phyloP scores from a whole-genome alignment of 768 basidiomycete species.

The Amanita inopinata region DNA sequence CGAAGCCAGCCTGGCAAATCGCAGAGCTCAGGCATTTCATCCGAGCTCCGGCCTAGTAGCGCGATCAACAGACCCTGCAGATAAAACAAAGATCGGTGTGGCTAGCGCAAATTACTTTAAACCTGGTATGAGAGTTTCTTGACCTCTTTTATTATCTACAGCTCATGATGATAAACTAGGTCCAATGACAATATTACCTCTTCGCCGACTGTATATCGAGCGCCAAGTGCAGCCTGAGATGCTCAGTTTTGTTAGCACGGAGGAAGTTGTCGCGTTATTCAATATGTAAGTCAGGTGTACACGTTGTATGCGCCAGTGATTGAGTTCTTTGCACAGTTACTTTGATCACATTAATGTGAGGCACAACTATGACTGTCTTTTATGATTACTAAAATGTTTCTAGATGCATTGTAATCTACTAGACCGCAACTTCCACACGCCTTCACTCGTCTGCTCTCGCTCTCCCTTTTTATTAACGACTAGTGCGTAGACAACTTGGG shows the following conservation, averaged over 20 bases:
- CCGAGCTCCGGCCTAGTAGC: constrained; percentile 28
- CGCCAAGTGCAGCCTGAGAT: constrained; percentile 90
- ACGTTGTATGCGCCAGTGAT: constrained; percentile 7
- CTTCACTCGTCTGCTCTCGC: constrained; percentile 85
- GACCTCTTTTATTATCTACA: no score
- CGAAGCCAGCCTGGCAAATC: constrained; percentile 76
- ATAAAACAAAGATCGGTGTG: constrained; percentile 56
- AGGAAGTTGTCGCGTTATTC: constrained; percentile 88
- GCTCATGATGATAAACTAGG: constrained; percentile 31
- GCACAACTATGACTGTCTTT: constrained; percentile 10
- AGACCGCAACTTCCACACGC: constrained; percentile 87
- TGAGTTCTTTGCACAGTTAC: constrained; percentile 35
- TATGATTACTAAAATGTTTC: constrained; percentile 12
- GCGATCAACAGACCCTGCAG: constrained; percentile 25
- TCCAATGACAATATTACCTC: constrained; percentile 81
- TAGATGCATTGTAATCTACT: constrained; percentile 77
- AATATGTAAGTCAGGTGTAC: constrained; percentile 67
- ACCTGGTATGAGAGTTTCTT: constrained; percentile 45
- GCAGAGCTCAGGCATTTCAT: constrained; percentile 44
- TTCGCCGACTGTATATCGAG: constrained; percentile 77
- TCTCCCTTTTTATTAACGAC: constrained; percentile 94
- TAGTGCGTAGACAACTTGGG: constrained; percentile 37
- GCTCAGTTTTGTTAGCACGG: constrained; percentile 76
- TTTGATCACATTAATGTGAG: constrained; percentile 70
- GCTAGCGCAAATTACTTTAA: constrained; percentile 88